Evolutionary conservation across 805 yeast species (phyloP), one percentile per base, ranked within the genome.

Genomic region (Starmerella kuoi): DNA sequence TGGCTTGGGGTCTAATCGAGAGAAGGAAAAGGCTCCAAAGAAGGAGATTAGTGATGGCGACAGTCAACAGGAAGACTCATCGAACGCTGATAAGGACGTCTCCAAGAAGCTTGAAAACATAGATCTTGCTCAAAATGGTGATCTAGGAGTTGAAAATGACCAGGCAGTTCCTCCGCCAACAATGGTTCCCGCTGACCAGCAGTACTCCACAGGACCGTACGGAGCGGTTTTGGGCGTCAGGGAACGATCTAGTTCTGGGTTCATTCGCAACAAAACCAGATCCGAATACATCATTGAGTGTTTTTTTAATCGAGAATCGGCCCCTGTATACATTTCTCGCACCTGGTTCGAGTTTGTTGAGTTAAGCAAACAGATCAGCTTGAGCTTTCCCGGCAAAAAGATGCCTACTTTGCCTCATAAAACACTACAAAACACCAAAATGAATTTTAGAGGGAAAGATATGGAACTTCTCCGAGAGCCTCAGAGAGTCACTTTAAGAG

Each of bases 401-500:
- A 58, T 81, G 18, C 76, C 79, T 3, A 62, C 59, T 9, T 55
- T 81, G 19, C 91, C 91, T 0, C 66, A 64, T 27, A 76, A 73
- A 53, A 69, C 70, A 26, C 37, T 48, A 28, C 40, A 37, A 8
- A 48, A 50, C 37, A 43, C 52, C 8, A 31, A 36, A 8, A 46
- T 50, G 4, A 31, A 25, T 11, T 4, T 43, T 15, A 45, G 42
- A 8, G 49, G 44, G 21, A 24, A n/a, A 19, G 45, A 40, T 17
- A 45, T 46, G 6, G 59, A 56, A 28, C 64, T 82, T 24, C 72
- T 76, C 2, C 69, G 93, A 23, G 97, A 88, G 58, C 77, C 76
- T 49, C 70, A 84, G 51, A 66, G 97, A 33, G 67, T 85, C 8
- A 73, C 93, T 0, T 65, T 88, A 35, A 67, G 96, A 36, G 82